These are phyloP conservation scores for Gloeopeniophorella convolvens DNA, from an alignment of 768 basidiomycete species.

Conservation along the genomic window DNA sequence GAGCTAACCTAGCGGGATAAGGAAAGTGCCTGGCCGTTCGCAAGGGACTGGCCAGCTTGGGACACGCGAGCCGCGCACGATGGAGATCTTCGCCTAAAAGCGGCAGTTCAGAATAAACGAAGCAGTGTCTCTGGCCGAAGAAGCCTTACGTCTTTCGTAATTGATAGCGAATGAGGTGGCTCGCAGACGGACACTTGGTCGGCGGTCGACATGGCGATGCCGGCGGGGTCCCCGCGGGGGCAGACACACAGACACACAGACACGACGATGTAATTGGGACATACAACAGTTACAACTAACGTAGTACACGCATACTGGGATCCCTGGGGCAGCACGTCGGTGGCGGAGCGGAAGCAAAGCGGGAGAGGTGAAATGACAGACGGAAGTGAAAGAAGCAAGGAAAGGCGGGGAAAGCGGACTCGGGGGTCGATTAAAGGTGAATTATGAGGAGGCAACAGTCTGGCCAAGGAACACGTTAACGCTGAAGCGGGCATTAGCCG, in stretches of 20 bases:
- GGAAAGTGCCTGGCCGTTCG: constrained; percentile 19
- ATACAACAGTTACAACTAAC: too few species aligned
- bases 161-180: not conserved
- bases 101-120: constrained; percentile 13
- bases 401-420: not conserved
- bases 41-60: not conserved
- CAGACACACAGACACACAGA: not conserved
- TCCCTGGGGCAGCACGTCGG: too few species aligned
- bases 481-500: too few species aligned
- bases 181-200: not conserved
- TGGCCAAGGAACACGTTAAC: too few species aligned
- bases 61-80: too few species aligned
- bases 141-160: not conserved
- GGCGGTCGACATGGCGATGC: not conserved
- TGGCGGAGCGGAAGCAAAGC: constrained; percentile 18
- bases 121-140: too few species aligned
- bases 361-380: constrained; percentile 8
- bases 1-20: constrained; percentile 16
- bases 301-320: not conserved
- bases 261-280: too few species aligned
- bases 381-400: not conserved
- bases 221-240: not conserved
- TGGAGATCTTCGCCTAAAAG: constrained; percentile 2
- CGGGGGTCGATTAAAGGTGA: too few species aligned
- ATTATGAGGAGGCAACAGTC: too few species aligned